phyloP scores from a whole-genome alignment of 2,329 filamentous ascomycete genomes.

The Endocalyx cinctus region DNA sequence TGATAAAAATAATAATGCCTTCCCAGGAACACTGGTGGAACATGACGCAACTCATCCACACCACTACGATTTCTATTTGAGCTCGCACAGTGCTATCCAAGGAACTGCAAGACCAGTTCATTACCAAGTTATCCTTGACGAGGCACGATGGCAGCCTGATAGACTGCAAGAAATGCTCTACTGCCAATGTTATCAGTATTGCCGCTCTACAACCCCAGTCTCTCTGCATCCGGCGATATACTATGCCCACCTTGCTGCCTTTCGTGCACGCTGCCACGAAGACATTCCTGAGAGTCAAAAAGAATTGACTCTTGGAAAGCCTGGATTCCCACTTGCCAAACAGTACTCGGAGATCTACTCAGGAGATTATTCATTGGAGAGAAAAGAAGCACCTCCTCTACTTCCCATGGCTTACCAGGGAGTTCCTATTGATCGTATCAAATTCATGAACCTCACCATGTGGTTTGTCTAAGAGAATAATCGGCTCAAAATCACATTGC shows the following conservation, averaged over 20 bases:
- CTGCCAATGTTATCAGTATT: constrained; percentile 91
- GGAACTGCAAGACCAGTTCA: constrained; percentile 90
- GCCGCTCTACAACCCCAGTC: constrained; percentile 86
- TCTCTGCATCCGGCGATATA: constrained; percentile 88
- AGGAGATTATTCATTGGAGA: constrained; percentile 8
- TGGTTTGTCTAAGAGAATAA: constrained; percentile 39
- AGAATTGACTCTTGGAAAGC: constrained; percentile 40
- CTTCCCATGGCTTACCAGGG: constrained; percentile 22
- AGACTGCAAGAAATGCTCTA: constrained; percentile 86
- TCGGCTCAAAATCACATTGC: too few relatives aligned
- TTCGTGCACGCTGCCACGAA: constrained; percentile 74
- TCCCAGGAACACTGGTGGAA: constrained; percentile 86
- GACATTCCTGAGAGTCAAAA: constrained; percentile 38
- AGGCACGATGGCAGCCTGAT: constrained; percentile 62
- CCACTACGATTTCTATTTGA: constrained; percentile 79
- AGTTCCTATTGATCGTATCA: constrained; percentile 9
- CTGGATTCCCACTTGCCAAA: constrained; percentile 27
- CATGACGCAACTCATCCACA: constrained; percentile 84
- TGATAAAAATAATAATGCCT: constrained; percentile 75
- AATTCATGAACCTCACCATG: constrained; percentile 35
- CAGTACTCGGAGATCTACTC: constrained; percentile 14
- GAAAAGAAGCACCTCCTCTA: constrained; percentile 19
- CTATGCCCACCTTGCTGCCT: constrained; percentile 87
- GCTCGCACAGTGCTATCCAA: constrained; percentile 71
- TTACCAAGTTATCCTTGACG: constrained; percentile 85